Base-by-base conservation (phyloP, 2,329 filamentous ascomycete genomes). In the Talaromyces sp. region DNA sequence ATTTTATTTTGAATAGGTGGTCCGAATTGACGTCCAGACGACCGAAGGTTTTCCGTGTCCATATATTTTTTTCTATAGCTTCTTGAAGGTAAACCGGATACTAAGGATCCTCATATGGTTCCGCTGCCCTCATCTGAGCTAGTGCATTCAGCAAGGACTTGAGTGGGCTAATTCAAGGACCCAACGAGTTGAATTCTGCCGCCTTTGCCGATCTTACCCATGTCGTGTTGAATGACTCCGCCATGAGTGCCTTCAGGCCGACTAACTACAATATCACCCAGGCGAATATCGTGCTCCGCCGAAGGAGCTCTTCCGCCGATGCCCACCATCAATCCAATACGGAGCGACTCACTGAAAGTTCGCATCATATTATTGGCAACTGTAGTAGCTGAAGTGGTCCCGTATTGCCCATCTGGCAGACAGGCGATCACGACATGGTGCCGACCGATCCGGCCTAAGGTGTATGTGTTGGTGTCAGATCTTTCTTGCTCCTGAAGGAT, bases 171-270 rank as follows among this genome's bases (percentile, higher is more conserved):
- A 10, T 64, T 61, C 10, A 54, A 19, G 22, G n/a, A 33, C 6
- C 22, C 37, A 13, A 57, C 17, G 22, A 50, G 52, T 22, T 27
- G n/a, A 35, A 19, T 11, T 13, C 33, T 27, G 3, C 27, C 15
- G 10, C 22, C 2, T 47, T 35, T 25, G 3, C 8, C 7, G 10
- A 60, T 60, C 13, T 68, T 69, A 11, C 70, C 67, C 52, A 69
- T 69, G 65, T 70, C 69, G 19, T 70, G 69, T 58, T 70, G 67
- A n/a, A 71, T 64, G 17, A 71, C 68, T 10, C 57, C 68, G n/a
- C 62, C 62, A 31, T 39, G 35, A 3, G 52, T 17, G 9, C 66
- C 64, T 17, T 63, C 35, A 13, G 52, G 66, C 2, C 63, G n/a
- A 19, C 67, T 69, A 2, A 71, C 50, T 1, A 66, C 57, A n/a